Evolutionary conservation across 1,284 basidiomycete genomes (phyloP).

Genomic region (Stygiomarasmius scandens): DNA sequence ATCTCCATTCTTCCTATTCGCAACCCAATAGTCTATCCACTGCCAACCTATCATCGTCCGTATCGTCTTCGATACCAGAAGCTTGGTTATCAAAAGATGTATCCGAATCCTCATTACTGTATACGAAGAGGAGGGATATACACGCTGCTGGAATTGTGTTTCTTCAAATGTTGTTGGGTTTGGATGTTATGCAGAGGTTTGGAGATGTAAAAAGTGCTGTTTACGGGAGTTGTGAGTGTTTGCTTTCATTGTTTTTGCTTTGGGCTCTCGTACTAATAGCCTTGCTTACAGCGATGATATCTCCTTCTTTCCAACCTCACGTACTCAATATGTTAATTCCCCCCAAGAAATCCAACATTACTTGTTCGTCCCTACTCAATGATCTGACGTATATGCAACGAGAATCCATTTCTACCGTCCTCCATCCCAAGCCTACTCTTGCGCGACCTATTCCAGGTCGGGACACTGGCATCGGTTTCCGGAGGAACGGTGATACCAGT

Average conservation of each 20-base stretch:
- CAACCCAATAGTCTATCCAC: no score
- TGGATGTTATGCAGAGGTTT: constrained; percentile 54
- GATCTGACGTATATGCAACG: no score
- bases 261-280: not conserved
- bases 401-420: no score
- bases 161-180: constrained; percentile 76
- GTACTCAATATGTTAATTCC: constrained; percentile 62
- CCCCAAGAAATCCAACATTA: constrained; percentile 55
- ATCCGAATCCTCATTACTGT: constrained; percentile 63
- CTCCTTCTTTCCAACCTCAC: constrained; percentile 49
- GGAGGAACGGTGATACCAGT: no score
- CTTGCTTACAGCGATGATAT: constrained; percentile 54
- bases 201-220: constrained; percentile 47
- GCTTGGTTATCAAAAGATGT: constrained; percentile 65
- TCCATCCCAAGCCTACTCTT: no score
- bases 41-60: no score
- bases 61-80: not conserved
- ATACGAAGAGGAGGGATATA: constrained; percentile 73
- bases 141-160: constrained; percentile 75
- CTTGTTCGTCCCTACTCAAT: constrained; percentile 48
- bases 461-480: no score
- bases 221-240: constrained; percentile 36
- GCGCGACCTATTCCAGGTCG: no score
- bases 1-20: no score
- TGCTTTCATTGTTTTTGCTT: not conserved